Evolutionary conservation across 1,284 basidiomycete species (phyloP).

Genomic region (Hortiboletus rubellus): DNA sequence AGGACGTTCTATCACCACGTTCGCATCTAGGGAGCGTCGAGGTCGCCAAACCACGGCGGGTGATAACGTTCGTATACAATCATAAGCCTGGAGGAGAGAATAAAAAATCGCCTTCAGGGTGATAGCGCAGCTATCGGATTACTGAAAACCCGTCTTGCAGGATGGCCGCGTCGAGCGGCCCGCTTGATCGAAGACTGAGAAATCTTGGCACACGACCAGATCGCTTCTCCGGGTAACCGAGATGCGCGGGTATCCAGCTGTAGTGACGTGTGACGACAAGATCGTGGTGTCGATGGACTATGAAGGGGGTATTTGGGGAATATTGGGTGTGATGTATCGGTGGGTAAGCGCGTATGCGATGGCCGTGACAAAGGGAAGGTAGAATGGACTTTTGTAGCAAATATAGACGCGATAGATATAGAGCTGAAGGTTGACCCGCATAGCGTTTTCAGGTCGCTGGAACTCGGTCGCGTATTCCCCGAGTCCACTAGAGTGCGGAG

Average conservation of each 20-base stretch:
- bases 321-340: conserved; percentile 9
- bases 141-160: conserved; percentile 28
- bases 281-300: conserved; percentile 11
- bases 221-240: conserved; percentile 6
- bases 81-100: conserved; percentile 5
- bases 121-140: conserved; percentile 17
- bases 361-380: conserved; percentile 7
- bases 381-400: conserved; percentile 16
- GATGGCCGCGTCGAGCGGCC: conserved; percentile 25
- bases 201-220: conserved; percentile 37
- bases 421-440: conserved; percentile 25
- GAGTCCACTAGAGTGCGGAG: conserved; percentile 29
- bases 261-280: conserved; percentile 15
- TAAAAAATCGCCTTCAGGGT: conserved; percentile 6
- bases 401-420: conserved; percentile 21
- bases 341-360: conserved; percentile 3
- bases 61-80: conserved; percentile 11
- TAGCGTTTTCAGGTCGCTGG: conserved; percentile 23
- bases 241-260: conserved; percentile 3
- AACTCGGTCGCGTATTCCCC: conserved; percentile 1
- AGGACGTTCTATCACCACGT: conserved; percentile 9
- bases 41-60: conserved; percentile 4
- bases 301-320: conserved; percentile 5
- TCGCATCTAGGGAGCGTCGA: conserved; percentile 16
- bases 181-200: conserved; percentile 28